phyloP scores from a whole-genome alignment of 805 yeast species.

The Barnettozyma sucrosica region DNA sequence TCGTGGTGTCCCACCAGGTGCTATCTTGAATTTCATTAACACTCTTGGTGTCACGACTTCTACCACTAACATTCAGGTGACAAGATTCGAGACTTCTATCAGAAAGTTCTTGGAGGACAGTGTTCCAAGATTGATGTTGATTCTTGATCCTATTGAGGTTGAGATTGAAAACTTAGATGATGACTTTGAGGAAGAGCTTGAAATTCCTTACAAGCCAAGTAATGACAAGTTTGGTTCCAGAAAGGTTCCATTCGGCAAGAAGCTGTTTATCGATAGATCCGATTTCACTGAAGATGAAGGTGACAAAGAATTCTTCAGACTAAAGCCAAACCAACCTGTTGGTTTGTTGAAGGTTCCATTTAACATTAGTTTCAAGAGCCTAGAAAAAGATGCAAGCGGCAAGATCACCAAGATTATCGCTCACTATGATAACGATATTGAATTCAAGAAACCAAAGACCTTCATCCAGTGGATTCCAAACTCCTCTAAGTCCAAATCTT shows the following conservation, averaged over 20 bases:
- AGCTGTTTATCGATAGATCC: conserved; percentile 76
- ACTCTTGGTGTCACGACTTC: conserved; percentile 96
- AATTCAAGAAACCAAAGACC: conserved; percentile 69
- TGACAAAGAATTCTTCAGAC: conserved; percentile 75
- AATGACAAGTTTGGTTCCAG: conserved; percentile 69
- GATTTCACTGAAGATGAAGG: conserved; percentile 69
- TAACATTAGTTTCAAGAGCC: conserved; percentile 65
- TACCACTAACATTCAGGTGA: conserved; percentile 84
- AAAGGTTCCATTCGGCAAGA: conserved; percentile 68
- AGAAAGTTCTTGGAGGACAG: conserved; percentile 83
- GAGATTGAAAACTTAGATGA: conserved; percentile 77
- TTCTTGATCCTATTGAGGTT: conserved; percentile 80
- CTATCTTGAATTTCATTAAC: conserved; percentile 85
- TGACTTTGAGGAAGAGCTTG: conserved; percentile 61
- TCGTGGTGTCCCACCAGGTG: conserved; percentile 99
- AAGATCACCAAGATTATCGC: conserved; percentile 67
- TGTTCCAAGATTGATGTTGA: conserved; percentile 92
- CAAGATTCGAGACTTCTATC: conserved; percentile 83
- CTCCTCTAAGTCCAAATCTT: conserved; percentile 52
- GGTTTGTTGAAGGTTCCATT: conserved; percentile 90
- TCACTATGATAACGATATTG: conserved; percentile 63
- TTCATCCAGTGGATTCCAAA: conserved; percentile 95
- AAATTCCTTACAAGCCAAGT: conserved; percentile 90
- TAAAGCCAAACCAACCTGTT: conserved; percentile 91
- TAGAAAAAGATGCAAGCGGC: conserved; percentile 59